Evolutionary conservation across 768 basidiomycete species (phyloP).

Genomic region (Termitomyces sp.): DNA sequence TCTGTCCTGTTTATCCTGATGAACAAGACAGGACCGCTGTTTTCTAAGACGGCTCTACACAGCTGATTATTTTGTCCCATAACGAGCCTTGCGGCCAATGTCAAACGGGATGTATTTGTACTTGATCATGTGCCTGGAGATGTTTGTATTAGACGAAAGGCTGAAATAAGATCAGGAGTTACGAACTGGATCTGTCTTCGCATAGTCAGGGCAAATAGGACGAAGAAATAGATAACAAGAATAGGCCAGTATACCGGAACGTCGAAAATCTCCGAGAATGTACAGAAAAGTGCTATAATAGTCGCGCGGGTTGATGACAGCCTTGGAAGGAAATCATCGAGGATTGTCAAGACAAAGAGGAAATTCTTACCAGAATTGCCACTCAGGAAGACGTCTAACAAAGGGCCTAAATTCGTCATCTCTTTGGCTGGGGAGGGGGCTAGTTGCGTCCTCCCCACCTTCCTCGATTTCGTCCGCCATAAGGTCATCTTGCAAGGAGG

Average conservation of each 20-base stretch:
- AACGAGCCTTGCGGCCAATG: conserved; percentile 89
- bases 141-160: conserved; percentile 5
- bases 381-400: conserved; percentile 91
- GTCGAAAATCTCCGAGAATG: conserved; percentile 83
- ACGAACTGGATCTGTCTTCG: conserved; percentile 92
- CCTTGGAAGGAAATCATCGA: conserved; percentile 43
- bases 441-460: conserved; percentile 56
- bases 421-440: conserved; percentile 59
- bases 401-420: conserved; percentile 99
- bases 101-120: conserved; percentile 98
- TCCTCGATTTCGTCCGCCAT: conserved; percentile 95
- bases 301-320: conserved; percentile 89
- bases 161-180: neutral
- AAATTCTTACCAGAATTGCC: conserved; percentile 83
- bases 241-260: conserved; percentile 99
- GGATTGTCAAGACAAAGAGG: neutral
- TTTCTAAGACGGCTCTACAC: conserved; percentile 5
- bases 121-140: conserved; percentile 92
- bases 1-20: conserved; percentile 4
- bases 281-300: conserved; percentile 74
- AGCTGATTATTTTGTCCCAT: conserved; percentile 45
- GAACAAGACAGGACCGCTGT: conserved; percentile 1
- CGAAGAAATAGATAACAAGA: conserved; percentile 94
- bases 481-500: conserved; percentile 90
- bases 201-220: conserved; percentile 94